Base-by-base conservation (phyloP, 495 filamentous ascomycete species). In the Cladorrhinum samala region DNA sequence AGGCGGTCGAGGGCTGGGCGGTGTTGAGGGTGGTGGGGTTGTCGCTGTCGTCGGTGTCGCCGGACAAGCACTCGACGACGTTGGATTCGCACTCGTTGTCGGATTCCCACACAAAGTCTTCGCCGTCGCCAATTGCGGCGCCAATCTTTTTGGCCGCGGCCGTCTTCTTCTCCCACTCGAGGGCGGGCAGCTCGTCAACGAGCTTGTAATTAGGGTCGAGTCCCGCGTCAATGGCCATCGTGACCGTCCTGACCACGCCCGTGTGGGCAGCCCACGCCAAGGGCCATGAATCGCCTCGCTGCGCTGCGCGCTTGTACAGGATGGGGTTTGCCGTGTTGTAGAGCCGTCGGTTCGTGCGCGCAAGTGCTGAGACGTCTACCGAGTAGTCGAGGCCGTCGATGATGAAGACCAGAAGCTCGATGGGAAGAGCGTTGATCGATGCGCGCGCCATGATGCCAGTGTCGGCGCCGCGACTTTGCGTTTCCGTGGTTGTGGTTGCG, bases 331-430 rank as follows among this genome's bases (percentile, higher is more conserved):
- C 55, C 9, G 49, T 50, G 50, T 33, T 53, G 53, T 67, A 57
- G 3, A 62, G 36, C 40, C 60, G 53, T 33, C 47, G 48, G 50
- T 51, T 24, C 7, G 46, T 54, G 40, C 40, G 51, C 5, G 64
- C 66, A 19, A 69, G 51, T 3, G 66, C 41, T 2, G 64, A 56
- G 6, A 69, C 44, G 46, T 64, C 64, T 14, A 43, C 19, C 27
- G 62, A 49, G 7, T 45, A 24, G 38, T 65, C 57, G 44, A 68
- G 59, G 39, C 58, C 50, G 4, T 62, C 48, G 48, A 64, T 48
- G 24, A 68, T 52, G 25, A 65, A 58, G 5, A 58, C 53, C 14
- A 68, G 30, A 18, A 68, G 57, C 54, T 68, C 66, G 19, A 55
- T 49, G 1, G 66, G 66, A 4, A 68, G 56, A 0, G 49, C 52